phyloP scores from a whole-genome alignment of 2,329 filamentous ascomycete species.

The Colletotrichum eremochloae region DNA sequence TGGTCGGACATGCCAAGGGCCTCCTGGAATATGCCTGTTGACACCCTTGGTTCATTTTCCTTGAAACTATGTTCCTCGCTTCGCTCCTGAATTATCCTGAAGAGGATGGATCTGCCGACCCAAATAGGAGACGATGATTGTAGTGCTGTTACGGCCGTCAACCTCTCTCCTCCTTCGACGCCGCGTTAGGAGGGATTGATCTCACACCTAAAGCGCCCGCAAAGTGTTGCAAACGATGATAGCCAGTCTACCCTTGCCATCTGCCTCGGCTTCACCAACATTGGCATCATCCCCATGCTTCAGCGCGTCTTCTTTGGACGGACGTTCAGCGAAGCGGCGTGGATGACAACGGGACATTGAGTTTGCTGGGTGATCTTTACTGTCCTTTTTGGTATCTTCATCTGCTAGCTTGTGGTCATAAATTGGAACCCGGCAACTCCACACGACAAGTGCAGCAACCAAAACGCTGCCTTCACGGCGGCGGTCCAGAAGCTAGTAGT shows the following conservation, averaged over 20 bases:
- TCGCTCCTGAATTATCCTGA: too few relatives aligned
- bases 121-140: too few relatives aligned
- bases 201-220: too few relatives aligned
- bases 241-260: slow-evolving; percentile 9
- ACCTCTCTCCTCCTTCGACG: too few relatives aligned
- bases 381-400: slow-evolving; percentile 43
- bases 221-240: too few relatives aligned
- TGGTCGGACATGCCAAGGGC: too few relatives aligned
- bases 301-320: slow-evolving; percentile 19
- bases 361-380: slow-evolving; percentile 21
- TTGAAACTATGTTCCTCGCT: too few relatives aligned
- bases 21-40: too few relatives aligned
- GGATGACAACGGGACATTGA: slow-evolving; percentile 15
- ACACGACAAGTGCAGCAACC: slow-evolving; percentile 42
- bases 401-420: slow-evolving; percentile 52
- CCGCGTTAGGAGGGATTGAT: too few relatives aligned
- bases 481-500: slow-evolving; percentile 51
- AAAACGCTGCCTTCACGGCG: slow-evolving; percentile 37
- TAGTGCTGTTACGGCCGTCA: too few relatives aligned
- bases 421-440: slow-evolving; percentile 50
- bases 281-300: slow-evolving; percentile 28
- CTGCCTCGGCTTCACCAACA: slow-evolving; percentile 26
- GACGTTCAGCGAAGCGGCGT: background rate
- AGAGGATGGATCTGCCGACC: too few relatives aligned
- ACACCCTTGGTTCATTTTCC: too few relatives aligned